These are phyloP conservation scores for Mycena rebaudengoi DNA, from an alignment of 768 basidiomycete genomes.

Conservation along the genomic window DNA sequence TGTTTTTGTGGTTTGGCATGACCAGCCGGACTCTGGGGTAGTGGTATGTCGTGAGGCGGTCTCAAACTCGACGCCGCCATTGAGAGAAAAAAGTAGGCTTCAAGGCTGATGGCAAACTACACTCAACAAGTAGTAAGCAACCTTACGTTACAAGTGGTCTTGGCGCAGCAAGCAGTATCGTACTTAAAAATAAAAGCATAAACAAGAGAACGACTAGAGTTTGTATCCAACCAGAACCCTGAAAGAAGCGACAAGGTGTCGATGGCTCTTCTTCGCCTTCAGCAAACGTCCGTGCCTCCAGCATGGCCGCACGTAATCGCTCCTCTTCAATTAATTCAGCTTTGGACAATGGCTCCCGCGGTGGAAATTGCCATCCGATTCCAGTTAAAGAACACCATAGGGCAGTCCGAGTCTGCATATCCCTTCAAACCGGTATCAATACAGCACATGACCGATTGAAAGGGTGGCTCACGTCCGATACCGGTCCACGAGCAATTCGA, in stretches of 20 bases:
- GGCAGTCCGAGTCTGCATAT: conserved; percentile 71
- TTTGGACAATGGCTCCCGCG: conserved; percentile 69
- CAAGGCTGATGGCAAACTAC: neutral
- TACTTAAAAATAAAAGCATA: neutral
- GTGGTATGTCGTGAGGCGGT: conserved; percentile 45
- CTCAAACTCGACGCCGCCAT: conserved; percentile 56
- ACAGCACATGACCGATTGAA: neutral
- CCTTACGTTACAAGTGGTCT: too few relatives aligned
- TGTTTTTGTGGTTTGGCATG: conserved; percentile 27
- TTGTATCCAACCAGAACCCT: conserved; percentile 72
- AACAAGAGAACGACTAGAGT: conserved; percentile 28
- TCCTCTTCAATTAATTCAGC: conserved; percentile 77
- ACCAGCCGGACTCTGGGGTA: conserved; percentile 40
- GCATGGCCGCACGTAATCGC: conserved; percentile 65
- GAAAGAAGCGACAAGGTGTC: conserved; percentile 64
- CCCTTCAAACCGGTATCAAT: conserved; percentile 45
- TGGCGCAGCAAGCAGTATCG: conserved; percentile 27
- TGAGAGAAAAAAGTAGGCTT: conserved; percentile 39
- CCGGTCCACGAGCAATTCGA: conserved; percentile 66
- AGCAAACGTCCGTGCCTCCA: conserved; percentile 62
- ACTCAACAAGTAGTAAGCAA: too few relatives aligned
- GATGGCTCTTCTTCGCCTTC: conserved; percentile 58
- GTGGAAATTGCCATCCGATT: conserved; percentile 66
- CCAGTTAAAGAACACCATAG: conserved; percentile 70
- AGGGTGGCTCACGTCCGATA: conserved; percentile 56